Percentiles rank a stretch among this genome's conserved stretches.
Evolutionary conservation across 2,329 filamentous ascomycete species (phyloP).

Genomic region (Xylariales sp.): DNA sequence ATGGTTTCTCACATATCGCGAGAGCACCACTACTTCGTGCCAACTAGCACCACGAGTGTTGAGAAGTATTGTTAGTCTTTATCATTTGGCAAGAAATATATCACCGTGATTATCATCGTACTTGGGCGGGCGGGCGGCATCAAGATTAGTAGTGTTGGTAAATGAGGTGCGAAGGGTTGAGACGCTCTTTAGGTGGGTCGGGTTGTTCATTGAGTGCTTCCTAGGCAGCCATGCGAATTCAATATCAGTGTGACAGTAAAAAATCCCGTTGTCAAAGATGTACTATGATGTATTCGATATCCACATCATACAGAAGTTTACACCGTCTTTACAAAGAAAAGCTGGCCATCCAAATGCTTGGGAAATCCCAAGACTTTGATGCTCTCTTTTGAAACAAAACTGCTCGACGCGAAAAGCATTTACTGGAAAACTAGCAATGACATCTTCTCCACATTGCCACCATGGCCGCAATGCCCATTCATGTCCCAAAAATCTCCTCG

Average conservation of each 20-base stretch:
- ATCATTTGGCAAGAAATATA: no score
- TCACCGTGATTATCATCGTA: no score
- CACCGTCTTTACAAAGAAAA: constrained; percentile 37
- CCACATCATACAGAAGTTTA: constrained; percentile 38
- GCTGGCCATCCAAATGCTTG: constrained; percentile 36
- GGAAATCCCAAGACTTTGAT: constrained; percentile 37
- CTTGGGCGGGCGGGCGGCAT: no score
- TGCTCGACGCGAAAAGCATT: constrained; percentile 40
- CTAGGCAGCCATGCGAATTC: no score
- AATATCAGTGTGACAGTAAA: constrained; percentile 40
- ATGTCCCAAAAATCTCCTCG: constrained; percentile 45
- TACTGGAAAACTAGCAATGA: constrained; percentile 42
- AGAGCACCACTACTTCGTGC: no score
- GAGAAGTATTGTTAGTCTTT: no score
- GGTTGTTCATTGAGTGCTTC: no score
- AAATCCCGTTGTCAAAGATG: constrained; percentile 36
- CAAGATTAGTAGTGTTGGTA: no score
- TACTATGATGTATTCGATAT: constrained; percentile 36
- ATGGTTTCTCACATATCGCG: no score
- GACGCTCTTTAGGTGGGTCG: no score
- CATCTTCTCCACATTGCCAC: constrained; percentile 19
- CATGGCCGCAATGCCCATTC: constrained; percentile 23
- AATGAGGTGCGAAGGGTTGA: no score
- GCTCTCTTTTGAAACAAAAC: constrained; percentile 33
- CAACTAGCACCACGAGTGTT: no score